Conservation (phyloP, 805 yeast genomes). For the Saccharomycopsis javanensis region DNA sequence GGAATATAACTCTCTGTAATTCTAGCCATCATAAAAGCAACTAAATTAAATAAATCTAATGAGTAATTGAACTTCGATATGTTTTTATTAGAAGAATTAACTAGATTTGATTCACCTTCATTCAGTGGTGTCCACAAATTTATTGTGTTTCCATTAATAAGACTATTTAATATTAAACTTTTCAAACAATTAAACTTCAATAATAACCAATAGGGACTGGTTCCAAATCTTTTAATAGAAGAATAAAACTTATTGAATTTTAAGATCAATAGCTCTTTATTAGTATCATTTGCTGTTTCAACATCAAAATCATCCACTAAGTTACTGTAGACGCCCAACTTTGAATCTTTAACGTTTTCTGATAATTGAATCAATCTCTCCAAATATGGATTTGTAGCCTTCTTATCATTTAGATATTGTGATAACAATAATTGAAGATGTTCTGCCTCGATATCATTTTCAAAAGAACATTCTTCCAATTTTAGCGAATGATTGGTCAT, state of each 20-base stretch:
- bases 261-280: neutral
- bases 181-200: neutral
- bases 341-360: neutral
- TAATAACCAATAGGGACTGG: neutral
- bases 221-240: neutral
- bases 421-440: neutral
- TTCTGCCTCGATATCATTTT: neutral
- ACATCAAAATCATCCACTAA: neutral
- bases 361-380: neutral
- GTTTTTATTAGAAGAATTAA: neutral
- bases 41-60: neutral
- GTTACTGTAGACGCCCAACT: neutral
- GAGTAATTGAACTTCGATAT: neutral
- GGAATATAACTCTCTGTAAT: conserved; percentile 2
- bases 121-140: neutral
- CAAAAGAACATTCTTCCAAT: neutral
- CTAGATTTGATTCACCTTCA: neutral
- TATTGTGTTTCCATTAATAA: neutral
- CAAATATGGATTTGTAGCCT: neutral
- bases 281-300: neutral
- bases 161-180: neutral
- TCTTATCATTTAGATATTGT: neutral
- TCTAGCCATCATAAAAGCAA: neutral
- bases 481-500: neutral
- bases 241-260: neutral